A percentile compares a stretch with the other conserved stretches of the same genome.
phyloP scores from a whole-genome alignment of 2,329 filamentous ascomycete genomes.

The Colletotrichum lentis region DNA sequence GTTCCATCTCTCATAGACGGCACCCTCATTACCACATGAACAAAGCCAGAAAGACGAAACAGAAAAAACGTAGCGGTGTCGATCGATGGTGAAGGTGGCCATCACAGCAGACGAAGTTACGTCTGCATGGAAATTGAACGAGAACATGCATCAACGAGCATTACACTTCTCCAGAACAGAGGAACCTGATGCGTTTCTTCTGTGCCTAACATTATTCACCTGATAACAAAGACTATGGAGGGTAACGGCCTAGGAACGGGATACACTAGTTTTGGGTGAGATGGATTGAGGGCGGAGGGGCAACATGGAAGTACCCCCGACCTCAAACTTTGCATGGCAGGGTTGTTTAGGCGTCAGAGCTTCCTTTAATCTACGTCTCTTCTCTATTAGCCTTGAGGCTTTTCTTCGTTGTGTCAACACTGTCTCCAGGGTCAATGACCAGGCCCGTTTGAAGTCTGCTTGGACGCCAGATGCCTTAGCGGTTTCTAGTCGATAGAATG shows the following conservation, averaged over 20 bases:
- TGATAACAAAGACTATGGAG: slow-evolving; percentile 24
- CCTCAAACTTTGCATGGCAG: slow-evolving; percentile 37
- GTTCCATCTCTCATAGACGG: slow-evolving; percentile 84
- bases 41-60: background rate
- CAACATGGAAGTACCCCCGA: slow-evolving; percentile 11
- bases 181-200: background rate
- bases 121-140: slow-evolving; percentile 4
- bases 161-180: slow-evolving; percentile 11
- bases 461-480: slow-evolving; percentile 11
- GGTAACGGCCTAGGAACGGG: slow-evolving; percentile 21
- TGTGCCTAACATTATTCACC: slow-evolving; percentile 22
- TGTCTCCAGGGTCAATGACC: slow-evolving; percentile 19
- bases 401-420: slow-evolving; percentile 26
- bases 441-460: slow-evolving; percentile 8
- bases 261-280: slow-evolving; percentile 27
- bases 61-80: slow-evolving; percentile 1
- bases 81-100: background rate
- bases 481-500: slow-evolving; percentile 29
- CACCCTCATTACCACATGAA: background rate
- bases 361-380: slow-evolving; percentile 30
- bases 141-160: slow-evolving; percentile 17
- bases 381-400: slow-evolving; percentile 29
- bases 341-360: slow-evolving; percentile 38
- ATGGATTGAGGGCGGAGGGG: slow-evolving; percentile 23
- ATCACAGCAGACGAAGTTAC: slow-evolving; percentile 6